Conservation (phyloP, 2,329 filamentous ascomycete genomes). For the Fusarium staphyleae region DNA sequence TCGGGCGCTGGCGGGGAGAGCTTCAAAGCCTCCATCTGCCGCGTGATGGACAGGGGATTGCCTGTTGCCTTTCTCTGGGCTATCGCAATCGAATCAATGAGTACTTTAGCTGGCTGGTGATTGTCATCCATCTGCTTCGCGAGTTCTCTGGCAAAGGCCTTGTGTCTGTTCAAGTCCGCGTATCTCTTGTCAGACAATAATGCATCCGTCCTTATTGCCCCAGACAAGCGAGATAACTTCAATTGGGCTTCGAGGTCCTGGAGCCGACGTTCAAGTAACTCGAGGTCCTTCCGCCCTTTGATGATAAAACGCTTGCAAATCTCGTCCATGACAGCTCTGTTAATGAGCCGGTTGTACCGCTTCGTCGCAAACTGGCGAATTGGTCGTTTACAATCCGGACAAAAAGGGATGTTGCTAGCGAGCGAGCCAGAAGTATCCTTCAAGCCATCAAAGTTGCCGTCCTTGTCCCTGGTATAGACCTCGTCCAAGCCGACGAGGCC, state of each 20-base stretch:
- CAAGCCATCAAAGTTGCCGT: conserved; percentile 42
- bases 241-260: conserved; percentile 8
- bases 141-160: neutral
- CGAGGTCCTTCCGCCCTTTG: conserved; percentile 45
- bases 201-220: no score
- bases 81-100: conserved; percentile 2
- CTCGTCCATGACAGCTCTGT: conserved; percentile 66
- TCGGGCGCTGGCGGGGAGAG: neutral
- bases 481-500: conserved; percentile 60
- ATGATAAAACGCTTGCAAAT: conserved; percentile 66
- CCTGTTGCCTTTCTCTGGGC: neutral
- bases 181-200: neutral
- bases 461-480: conserved; percentile 53
- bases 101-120: neutral
- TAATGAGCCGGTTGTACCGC: conserved; percentile 67
- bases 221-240: neutral
- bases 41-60: neutral
- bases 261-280: conserved; percentile 40
- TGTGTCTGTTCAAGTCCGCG: neutral
- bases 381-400: conserved; percentile 64
- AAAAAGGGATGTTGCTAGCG: conserved; percentile 53
- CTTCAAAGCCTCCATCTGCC: neutral
- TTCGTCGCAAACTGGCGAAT: conserved; percentile 58
- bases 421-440: conserved; percentile 54
- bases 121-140: conserved; percentile 23